Base-by-base conservation (phyloP, 163 green algal species). In the Picocystis sp. region DNA sequence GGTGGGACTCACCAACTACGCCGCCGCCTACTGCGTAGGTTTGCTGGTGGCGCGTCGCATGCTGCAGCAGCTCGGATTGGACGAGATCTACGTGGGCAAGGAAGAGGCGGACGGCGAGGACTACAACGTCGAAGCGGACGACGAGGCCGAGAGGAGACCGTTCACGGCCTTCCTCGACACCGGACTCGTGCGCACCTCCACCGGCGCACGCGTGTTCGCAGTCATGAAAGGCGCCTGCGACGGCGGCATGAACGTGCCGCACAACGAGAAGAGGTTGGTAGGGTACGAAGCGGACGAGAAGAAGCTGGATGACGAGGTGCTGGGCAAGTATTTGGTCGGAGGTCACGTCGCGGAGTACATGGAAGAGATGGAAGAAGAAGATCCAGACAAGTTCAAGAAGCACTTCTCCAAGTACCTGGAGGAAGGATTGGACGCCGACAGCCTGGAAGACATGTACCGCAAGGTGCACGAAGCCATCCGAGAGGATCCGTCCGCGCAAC, bases 221-320 rank as follows among this genome's bases (percentile, higher is more conserved):
- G 79, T 72, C 55, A 65, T 55, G 21, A 76, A 94, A 87, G 90
- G 90, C 59, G 90, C 85, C 9, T 69, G 92, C 56, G 90, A 99
- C 64, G 90, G 90, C 53, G 90, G 90, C 53, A 71, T 99, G 57
- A 80, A 95, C 75, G 92, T 99, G 56, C 90, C 90, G 33, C 90
- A 99, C 83, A 91, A 78, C 65, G 88, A 97, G 62, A 99, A 99
- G 85, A 80, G 90, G 55, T 93, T 94, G 71, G 81, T 93, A 34
- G 90, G 90, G 44, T 98, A 92, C 63, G 76, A 83, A 65, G 58
- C 64, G 29, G 77, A 88, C 43, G 64, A 65, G 71, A 96, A 96
- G 76, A 75, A 75, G 57, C 74, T 93, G 42, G 87, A 99, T 60
- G 55, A 85, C 14, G 90, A 99, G 69, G 73, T 67, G 19, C 70